Conservation (phyloP, 2,329 filamentous ascomycete species). For the Cyclaneusma minus region DNA sequence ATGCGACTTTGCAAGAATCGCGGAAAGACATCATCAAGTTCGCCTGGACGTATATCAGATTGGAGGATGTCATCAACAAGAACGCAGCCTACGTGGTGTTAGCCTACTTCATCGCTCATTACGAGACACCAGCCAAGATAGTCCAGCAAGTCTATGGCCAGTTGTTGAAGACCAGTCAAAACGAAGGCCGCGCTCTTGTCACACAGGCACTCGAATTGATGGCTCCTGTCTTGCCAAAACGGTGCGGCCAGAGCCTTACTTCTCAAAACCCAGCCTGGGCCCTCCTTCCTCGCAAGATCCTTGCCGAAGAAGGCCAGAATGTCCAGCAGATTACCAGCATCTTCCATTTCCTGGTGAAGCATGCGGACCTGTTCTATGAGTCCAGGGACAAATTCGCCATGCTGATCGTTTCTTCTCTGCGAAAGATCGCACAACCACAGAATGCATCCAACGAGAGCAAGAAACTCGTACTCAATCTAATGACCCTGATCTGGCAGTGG, state of each 20-base stretch:
- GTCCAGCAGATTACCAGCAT: slow-evolving; percentile 93
- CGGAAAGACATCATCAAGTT: slow-evolving; percentile 99
- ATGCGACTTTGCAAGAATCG: slow-evolving; percentile 72
- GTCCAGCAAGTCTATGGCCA: slow-evolving; percentile 90
- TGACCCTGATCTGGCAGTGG: slow-evolving; percentile 85
- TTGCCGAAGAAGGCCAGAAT: slow-evolving; percentile 90
- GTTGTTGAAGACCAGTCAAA: slow-evolving; percentile 81
- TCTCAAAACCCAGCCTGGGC: slow-evolving; percentile 78
- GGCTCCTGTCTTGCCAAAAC: slow-evolving; percentile 82
- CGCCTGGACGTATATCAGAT: slow-evolving; percentile 92
- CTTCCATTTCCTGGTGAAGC: slow-evolving; percentile 88
- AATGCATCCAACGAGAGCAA: slow-evolving; percentile 84
- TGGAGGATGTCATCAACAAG: slow-evolving; percentile 99
- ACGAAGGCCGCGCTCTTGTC: slow-evolving; percentile 80
- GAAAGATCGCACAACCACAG: slow-evolving; percentile 72
- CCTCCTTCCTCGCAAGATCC: slow-evolving; percentile 73
- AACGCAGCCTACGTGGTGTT: slow-evolving; percentile 95
- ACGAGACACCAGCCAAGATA: slow-evolving; percentile 92
- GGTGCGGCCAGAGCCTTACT: slow-evolving; percentile 50
- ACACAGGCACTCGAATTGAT: slow-evolving; percentile 90
- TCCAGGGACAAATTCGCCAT: slow-evolving; percentile 81
- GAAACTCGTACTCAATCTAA: slow-evolving; percentile 78
- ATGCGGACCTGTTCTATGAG: slow-evolving; percentile 89
- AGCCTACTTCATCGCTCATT: slow-evolving; percentile 93
- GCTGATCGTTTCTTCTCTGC: slow-evolving; percentile 74